Conservation (phyloP, 1,139 yeast species). For the Debaryomyces robertsiae region DNA sequence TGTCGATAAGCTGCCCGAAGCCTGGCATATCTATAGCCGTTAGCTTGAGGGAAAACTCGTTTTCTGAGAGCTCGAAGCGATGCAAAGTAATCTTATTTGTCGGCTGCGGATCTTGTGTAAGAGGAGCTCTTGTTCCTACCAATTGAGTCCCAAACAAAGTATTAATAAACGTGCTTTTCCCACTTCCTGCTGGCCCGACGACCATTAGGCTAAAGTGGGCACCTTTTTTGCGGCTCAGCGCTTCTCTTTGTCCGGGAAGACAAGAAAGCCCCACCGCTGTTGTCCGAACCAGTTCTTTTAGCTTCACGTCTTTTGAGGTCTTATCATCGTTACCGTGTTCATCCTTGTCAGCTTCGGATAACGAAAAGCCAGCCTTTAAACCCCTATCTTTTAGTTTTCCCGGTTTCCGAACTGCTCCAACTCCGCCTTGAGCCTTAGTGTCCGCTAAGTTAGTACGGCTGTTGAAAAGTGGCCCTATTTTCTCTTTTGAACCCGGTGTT, state of each 20-base stretch:
- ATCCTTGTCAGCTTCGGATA: too few species aligned
- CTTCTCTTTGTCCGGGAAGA: constrained; percentile 32
- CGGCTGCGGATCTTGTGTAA: constrained; percentile 1
- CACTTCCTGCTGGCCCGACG: constrained; percentile 76
- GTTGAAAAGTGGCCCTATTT: background rate
- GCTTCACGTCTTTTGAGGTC: too few species aligned
- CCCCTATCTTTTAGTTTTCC: too few species aligned
- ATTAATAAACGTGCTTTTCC: constrained; percentile 82
- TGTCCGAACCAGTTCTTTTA: background rate
- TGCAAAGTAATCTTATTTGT: constrained; percentile 41
- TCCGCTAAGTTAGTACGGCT: background rate
- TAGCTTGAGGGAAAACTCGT: constrained; percentile 51
- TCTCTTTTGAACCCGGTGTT: background rate
- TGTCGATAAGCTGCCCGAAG: constrained; percentile 38
- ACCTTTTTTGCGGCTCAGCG: constrained; percentile 28
- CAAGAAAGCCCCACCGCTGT: constrained; percentile 25
- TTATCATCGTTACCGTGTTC: too few species aligned
- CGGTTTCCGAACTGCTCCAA: too few species aligned
- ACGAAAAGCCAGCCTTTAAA: too few species aligned
- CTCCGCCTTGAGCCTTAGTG: too few species aligned
- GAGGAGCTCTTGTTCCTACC: constrained; percentile 1
- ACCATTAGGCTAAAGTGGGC: constrained; percentile 62
- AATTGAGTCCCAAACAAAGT: constrained; percentile 36
- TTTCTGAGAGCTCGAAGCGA: constrained; percentile 50
- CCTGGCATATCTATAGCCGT: constrained; percentile 45